A percentile compares a stretch with the other conserved stretches of the same genome.
These are phyloP conservation scores for Colletotrichum neosansevieriae DNA, from an alignment of 2,329 filamentous ascomycete genomes.

Conservation along the genomic window DNA sequence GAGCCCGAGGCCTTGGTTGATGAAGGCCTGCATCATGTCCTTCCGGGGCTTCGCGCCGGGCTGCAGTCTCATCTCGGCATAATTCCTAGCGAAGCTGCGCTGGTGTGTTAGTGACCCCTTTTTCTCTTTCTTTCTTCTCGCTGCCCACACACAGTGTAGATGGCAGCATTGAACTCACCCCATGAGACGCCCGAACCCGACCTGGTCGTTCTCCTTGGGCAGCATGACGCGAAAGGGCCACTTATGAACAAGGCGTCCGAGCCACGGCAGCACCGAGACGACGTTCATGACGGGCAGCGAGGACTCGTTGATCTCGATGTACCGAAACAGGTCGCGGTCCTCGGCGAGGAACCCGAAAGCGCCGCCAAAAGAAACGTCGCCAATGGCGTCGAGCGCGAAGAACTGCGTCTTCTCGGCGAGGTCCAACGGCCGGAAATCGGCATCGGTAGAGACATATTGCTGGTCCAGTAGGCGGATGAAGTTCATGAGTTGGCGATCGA, in stretches of 20 bases:
- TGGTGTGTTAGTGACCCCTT: background rate
- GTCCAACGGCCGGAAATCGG: conserved; percentile 55
- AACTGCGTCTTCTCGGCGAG: conserved; percentile 63
- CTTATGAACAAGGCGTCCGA: conserved; percentile 56
- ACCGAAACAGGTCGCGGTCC: conserved; percentile 61
- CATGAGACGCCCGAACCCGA: conserved; percentile 55
- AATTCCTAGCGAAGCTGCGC: conserved; percentile 44
- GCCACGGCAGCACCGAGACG: conserved; percentile 56
- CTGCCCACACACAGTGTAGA: too few relatives aligned
- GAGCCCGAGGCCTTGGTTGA: conserved; percentile 51
- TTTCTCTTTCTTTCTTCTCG: background rate
- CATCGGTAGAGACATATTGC: conserved; percentile 58
- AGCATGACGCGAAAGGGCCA: conserved; percentile 54
- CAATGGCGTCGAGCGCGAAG: conserved; percentile 67
- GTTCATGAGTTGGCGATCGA: conserved; percentile 53
- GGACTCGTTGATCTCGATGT: conserved; percentile 57
- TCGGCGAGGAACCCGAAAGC: conserved; percentile 63
- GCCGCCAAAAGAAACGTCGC: conserved; percentile 63
- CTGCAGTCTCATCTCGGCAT: conserved; percentile 45
- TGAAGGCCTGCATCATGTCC: conserved; percentile 56
- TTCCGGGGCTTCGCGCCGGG: conserved; percentile 45
- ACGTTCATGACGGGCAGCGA: conserved; percentile 58
- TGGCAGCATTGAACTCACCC: conserved; percentile 42
- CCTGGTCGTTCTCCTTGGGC: conserved; percentile 53
- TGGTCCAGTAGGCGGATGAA: conserved; percentile 60